Evolutionary conservation across 2,329 filamentous ascomycete species (phyloP).

Genomic region (Tolypocladium pustulatum): DNA sequence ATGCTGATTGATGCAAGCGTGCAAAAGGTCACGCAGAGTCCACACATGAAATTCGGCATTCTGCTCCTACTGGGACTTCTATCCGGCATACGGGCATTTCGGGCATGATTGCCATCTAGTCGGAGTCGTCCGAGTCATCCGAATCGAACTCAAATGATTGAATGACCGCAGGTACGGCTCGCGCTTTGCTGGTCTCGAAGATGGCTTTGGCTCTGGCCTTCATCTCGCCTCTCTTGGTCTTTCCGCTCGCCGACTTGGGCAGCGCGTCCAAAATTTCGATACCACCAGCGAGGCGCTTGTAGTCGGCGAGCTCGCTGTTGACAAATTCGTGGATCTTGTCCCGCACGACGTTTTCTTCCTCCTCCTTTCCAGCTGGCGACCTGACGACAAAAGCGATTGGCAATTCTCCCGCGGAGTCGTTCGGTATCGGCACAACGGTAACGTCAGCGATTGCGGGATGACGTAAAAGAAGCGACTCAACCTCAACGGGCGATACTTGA

Average conservation of each 20-base stretch:
- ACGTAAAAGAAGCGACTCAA: constrained; percentile 56
- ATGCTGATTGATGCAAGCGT: neutral
- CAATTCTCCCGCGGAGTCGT: constrained; percentile 41
- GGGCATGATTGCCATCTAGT: neutral
- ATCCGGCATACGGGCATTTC: neutral
- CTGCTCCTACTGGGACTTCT: too few species aligned
- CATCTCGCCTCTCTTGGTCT: constrained; percentile 41
- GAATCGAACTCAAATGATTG: constrained; percentile 6
- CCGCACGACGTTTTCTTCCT: constrained; percentile 42
- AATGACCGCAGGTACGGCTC: constrained; percentile 1
- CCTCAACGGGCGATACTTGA: constrained; percentile 63
- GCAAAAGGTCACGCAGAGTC: neutral
- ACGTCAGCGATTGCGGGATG: constrained; percentile 57
- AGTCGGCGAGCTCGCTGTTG: constrained; percentile 18
- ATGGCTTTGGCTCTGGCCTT: constrained; percentile 21
- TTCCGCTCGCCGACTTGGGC: constrained; percentile 51
- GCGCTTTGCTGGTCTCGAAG: constrained; percentile 4
- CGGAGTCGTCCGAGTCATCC: constrained; percentile 1
- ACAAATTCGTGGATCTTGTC: constrained; percentile 37
- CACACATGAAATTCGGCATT: too few species aligned
- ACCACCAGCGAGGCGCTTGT: constrained; percentile 41
- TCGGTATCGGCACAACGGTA: constrained; percentile 55
- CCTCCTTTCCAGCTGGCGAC: constrained; percentile 22
- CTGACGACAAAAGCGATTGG: constrained; percentile 47
- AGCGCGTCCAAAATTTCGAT: constrained; percentile 43